Conservation (phyloP, 768 basidiomycete genomes). For the Collybia nuda region DNA sequence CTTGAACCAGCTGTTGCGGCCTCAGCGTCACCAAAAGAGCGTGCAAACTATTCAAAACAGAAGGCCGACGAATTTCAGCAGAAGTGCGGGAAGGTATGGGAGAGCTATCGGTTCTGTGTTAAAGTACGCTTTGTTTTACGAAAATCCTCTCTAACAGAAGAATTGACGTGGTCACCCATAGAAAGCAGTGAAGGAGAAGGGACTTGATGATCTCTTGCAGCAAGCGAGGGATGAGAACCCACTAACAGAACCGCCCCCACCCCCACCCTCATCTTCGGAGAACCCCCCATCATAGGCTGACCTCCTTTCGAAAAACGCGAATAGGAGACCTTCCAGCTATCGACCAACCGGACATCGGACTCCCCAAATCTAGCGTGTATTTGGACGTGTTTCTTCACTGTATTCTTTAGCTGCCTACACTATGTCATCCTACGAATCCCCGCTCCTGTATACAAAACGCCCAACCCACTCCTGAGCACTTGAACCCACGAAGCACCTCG, state of each 20-base stretch:
- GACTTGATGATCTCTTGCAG: slow-evolving; percentile 70
- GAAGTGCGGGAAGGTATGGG: slow-evolving; percentile 84
- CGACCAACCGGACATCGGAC: no score
- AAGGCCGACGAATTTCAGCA: slow-evolving; percentile 89
- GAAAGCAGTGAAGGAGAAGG: slow-evolving; percentile 81
- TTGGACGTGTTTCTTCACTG: no score
- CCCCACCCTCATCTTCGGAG: slow-evolving; percentile 17
- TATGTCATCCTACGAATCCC: no score
- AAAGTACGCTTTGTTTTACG: slow-evolving; percentile 52
- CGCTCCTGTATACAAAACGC: no score
- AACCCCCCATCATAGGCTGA: background rate
- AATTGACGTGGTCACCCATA: slow-evolving; percentile 23
- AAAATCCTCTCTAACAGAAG: background rate
- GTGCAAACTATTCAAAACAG: slow-evolving; percentile 61
- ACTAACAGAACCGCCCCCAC: slow-evolving; percentile 56
- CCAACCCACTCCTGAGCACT: no score
- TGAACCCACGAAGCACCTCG: no score
- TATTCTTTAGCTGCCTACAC: no score
- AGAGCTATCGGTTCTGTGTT: slow-evolving; percentile 76
- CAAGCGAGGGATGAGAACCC: slow-evolving; percentile 84
- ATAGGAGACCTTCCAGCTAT: no score
- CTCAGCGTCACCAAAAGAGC: slow-evolving; percentile 38
- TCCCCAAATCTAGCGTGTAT: no score
- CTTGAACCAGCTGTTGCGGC: slow-evolving; percentile 73
- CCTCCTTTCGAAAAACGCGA: no score